A percentile compares a stretch with the other conserved stretches of the same genome.
These are phyloP conservation scores for Cryphonectria parasitica DNA, from an alignment of 2,329 filamentous ascomycete species.

Conservation along the genomic window DNA sequence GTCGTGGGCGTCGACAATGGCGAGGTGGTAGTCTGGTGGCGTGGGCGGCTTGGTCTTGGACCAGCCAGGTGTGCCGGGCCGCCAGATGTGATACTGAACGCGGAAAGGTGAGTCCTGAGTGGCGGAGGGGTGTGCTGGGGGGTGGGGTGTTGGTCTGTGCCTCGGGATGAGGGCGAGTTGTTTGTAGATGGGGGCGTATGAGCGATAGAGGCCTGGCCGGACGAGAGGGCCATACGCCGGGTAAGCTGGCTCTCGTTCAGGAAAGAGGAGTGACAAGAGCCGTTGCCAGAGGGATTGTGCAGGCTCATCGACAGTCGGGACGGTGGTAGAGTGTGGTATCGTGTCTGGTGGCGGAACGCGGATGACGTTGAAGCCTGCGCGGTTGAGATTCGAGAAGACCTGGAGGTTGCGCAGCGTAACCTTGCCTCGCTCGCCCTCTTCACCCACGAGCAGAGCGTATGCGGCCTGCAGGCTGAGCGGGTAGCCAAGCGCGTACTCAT, in stretches of 20 bases:
- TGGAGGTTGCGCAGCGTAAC: slow-evolving; percentile 78
- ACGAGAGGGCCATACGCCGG: slow-evolving; percentile 60
- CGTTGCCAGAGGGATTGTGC: slow-evolving; percentile 52
- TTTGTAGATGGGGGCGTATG: slow-evolving; percentile 73
- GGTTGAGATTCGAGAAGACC: slow-evolving; percentile 83
- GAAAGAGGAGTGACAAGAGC: slow-evolving; percentile 53
- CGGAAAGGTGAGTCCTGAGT: slow-evolving; percentile 61
- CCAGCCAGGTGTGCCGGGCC: slow-evolving; percentile 66
- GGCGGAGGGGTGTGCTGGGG: slow-evolving; percentile 35
- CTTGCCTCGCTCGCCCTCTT: slow-evolving; percentile 64
- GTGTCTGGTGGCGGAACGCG: slow-evolving; percentile 57
- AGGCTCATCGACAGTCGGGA: slow-evolving; percentile 19
- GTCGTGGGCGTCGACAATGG: slow-evolving; percentile 76
- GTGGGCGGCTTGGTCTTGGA: slow-evolving; percentile 75
- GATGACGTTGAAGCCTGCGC: slow-evolving; percentile 79
- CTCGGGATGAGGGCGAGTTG: slow-evolving; percentile 74
- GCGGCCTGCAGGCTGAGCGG: slow-evolving; percentile 90
- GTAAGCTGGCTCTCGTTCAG: slow-evolving; percentile 34
- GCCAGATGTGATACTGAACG: slow-evolving; percentile 83
- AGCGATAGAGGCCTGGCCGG: slow-evolving; percentile 66
- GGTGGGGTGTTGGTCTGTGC: slow-evolving; percentile 57
- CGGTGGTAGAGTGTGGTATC: slow-evolving; percentile 17
- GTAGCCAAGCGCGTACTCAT: slow-evolving; percentile 66
- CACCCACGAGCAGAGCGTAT: slow-evolving; percentile 81
- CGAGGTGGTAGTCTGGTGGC: slow-evolving; percentile 80